phyloP scores from a whole-genome alignment of 768 basidiomycete genomes.

The Mycena sanguinolenta region DNA sequence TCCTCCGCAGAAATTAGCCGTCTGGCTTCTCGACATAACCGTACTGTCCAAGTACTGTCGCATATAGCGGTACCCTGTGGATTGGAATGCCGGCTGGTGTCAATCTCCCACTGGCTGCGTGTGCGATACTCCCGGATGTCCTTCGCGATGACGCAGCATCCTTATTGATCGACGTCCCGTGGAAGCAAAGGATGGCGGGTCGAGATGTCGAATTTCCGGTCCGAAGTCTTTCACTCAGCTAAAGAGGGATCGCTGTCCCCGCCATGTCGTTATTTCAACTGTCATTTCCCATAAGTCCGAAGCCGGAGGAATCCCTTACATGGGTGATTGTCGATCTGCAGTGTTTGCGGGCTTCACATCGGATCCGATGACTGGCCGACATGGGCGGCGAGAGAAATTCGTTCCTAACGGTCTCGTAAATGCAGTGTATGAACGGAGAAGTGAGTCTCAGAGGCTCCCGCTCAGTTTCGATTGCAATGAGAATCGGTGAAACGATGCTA shows the following conservation, averaged over 20 bases:
- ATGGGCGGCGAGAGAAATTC: not conserved
- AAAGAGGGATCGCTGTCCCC: not conserved
- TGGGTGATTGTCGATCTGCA: conserved; percentile 16
- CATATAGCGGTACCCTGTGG: conserved; percentile 21
- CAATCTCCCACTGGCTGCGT: not conserved
- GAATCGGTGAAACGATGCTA: not conserved
- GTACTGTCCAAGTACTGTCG: conserved; percentile 22
- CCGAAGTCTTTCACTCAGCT: too few relatives aligned
- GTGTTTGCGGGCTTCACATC: conserved; percentile 10
- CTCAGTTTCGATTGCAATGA: not conserved
- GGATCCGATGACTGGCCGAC: conserved; percentile 5
- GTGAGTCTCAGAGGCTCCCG: not conserved
- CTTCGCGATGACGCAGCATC: not conserved
- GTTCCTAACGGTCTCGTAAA: not conserved
- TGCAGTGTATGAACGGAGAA: not conserved
- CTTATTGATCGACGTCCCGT: not conserved
- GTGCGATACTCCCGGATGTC: conserved; percentile 22
- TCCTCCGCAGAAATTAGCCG: not conserved
- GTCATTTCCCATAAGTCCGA: conserved; percentile 5
- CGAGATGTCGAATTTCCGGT: too few relatives aligned
- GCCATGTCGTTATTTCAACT: not conserved
- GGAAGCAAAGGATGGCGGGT: not conserved
- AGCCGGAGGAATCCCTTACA: not conserved
- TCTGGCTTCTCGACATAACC: not conserved
- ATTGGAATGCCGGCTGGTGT: conserved; percentile 15